phyloP scores from a whole-genome alignment of 495 filamentous ascomycete genomes.

The Aspergillus indologenus region DNA sequence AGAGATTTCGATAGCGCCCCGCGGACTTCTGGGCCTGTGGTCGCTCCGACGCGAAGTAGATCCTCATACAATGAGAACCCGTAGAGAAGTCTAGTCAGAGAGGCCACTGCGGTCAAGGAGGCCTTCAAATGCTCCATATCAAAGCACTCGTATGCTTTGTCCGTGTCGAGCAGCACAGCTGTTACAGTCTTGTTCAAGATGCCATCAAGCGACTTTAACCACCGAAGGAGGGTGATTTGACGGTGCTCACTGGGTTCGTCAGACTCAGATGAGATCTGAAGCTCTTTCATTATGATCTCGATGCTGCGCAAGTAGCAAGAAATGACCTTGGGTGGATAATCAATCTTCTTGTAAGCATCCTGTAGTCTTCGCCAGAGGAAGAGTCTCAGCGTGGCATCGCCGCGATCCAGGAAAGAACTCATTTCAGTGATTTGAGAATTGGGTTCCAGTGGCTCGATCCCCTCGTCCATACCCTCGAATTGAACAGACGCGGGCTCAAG shows the following conservation, averaged over 20 bases:
- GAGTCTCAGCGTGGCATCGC: conserved; percentile 74
- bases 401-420: conserved; percentile 75
- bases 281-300: conserved; percentile 71
- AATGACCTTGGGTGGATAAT: conserved; percentile 80
- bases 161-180: conserved; percentile 58
- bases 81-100: conserved; percentile 69
- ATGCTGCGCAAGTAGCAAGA: conserved; percentile 82
- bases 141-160: conserved; percentile 76
- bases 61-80: conserved; percentile 78
- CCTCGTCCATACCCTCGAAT: conserved; percentile 20
- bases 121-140: conserved; percentile 70
- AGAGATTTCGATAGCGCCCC: conserved; percentile 43
- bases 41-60: conserved; percentile 70
- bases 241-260: conserved; percentile 60
- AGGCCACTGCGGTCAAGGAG: conserved; percentile 64
- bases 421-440: conserved; percentile 61
- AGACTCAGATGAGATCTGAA: conserved; percentile 60
- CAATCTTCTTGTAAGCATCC: conserved; percentile 79
- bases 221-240: conserved; percentile 63
- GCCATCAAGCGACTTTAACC: conserved; percentile 74
- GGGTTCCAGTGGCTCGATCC: conserved; percentile 17
- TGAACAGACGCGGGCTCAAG: conserved; percentile 68
- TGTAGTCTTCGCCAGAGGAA: conserved; percentile 85
- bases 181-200: conserved; percentile 64
- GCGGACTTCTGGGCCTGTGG: conserved; percentile 38